Base-by-base conservation (phyloP, 768 basidiomycete species). In the Rhodotorula sphaerocarpa region DNA sequence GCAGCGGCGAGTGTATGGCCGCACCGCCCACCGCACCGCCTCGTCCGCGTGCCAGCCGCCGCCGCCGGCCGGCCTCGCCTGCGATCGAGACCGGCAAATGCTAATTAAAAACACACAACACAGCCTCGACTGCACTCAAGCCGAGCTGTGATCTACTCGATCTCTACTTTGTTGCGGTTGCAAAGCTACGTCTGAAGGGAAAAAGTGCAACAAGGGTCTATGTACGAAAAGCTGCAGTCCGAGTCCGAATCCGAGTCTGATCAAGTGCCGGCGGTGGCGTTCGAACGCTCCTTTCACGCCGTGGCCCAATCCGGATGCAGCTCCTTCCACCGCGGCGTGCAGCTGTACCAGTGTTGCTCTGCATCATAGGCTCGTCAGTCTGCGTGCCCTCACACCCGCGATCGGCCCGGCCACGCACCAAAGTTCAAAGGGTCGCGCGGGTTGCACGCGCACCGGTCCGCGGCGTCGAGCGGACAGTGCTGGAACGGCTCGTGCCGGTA, bases 401-500 rank as follows among this genome's bases (percentile, higher is more conserved):
- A n/a, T n/a, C n/a, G n/a, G n/a, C n/a, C n/a, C n/a, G n/a, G 50
- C 3, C 27, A 54, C 59, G 33, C 12, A 55, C 60, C 61, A 36
- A 62, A 62, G 25, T 51, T 50, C 54, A 56, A 51, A 9, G 3
- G 2, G 50, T 56, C 48, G 20, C 50, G 36, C 42, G 55, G 61
- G 43, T 62, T 34, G 34, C 61, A 62, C 25, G 31, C 31, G n/a
- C 61, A 62, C 0, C 54, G 54, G 27, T 39, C 43, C 18, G n/a
- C 16, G 23, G 48, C 1, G 28, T 56, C 25, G 2, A 33, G 41
- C 3, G 61, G 61, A 20, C 61, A 62, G 48, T 62, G 50, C 31
- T 27, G 44, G 61, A 62, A 62, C 16, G 61, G 61, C 1, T 18
- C 30, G 33, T 62, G 61, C 48, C 10, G 47, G 50, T 62, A 33